Conservation (phyloP, 73 alveolate species). For the Symbiodinium natans region DNA sequence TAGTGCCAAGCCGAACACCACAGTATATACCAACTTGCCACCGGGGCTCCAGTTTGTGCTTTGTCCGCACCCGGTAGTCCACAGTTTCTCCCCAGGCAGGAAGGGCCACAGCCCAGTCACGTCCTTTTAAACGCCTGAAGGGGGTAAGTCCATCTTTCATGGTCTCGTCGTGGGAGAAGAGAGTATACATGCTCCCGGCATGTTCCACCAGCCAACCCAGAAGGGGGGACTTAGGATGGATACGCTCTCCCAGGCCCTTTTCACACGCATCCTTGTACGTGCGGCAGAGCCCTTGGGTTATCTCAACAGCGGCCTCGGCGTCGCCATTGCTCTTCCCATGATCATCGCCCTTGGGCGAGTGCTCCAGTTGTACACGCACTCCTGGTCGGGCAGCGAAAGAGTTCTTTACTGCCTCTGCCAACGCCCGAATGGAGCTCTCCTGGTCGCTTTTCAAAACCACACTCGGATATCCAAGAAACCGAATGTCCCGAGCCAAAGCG, state of each 20-base stretch:
- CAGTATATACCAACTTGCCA: neutral
- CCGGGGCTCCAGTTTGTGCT: neutral
- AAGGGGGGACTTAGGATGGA: neutral
- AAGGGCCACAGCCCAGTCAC: slow-evolving; percentile 4
- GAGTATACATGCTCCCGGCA: neutral
- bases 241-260: neutral
- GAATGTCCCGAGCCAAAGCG: neutral
- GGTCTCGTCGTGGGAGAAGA: slow-evolving; percentile 7
- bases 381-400: neutral
- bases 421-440: neutral
- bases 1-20: neutral
- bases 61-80: neutral
- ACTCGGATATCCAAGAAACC: neutral
- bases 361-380: neutral
- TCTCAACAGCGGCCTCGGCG: slow-evolving; percentile 42
- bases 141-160: slow-evolving; percentile 5
- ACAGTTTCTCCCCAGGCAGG: slow-evolving; percentile 22
- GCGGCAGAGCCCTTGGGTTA: slow-evolving; percentile 22
- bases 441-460: slow-evolving; percentile 1
- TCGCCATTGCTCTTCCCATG: slow-evolving; percentile 28
- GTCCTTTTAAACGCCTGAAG: neutral
- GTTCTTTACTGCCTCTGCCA: neutral
- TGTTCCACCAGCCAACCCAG: slow-evolving; percentile 7
- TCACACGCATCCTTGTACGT: slow-evolving; percentile 28
- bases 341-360: slow-evolving; percentile 11